Evolutionary conservation across 306 rosid genomes (phyloP).

Genomic region (Cicer yamashitae): DNA sequence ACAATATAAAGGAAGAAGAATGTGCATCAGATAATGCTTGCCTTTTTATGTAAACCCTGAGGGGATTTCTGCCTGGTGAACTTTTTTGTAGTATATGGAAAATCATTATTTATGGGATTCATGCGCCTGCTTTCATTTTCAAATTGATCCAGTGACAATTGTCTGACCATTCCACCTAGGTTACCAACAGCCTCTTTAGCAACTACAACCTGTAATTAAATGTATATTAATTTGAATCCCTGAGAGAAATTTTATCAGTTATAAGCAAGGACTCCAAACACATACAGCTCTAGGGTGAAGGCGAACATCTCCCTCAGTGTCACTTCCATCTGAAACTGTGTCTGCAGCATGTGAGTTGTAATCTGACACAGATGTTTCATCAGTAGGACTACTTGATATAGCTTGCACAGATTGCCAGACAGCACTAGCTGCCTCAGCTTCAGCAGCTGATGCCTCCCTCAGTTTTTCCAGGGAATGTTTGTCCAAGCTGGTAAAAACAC

Average conservation of each 20-base stretch:
- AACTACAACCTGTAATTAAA: constrained; percentile 85
- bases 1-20: constrained; percentile 15
- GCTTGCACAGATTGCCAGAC: constrained; percentile 92
- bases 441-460: constrained; percentile 99
- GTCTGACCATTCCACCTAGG: constrained; percentile 99
- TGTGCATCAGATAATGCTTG: constrained; percentile 44
- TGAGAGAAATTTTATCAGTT: constrained; percentile 28
- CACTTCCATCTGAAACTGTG: constrained; percentile 92
- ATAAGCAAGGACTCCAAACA: constrained; percentile 42
- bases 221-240: constrained; percentile 47
- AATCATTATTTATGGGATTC: constrained; percentile 86
- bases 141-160: constrained; percentile 95
- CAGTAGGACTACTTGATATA: constrained; percentile 64
- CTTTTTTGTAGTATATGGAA: constrained; percentile 74
- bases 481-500: constrained; percentile 69
- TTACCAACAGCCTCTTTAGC: constrained; percentile 97
- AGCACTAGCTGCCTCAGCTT: constrained; percentile 97
- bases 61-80: constrained; percentile 95
- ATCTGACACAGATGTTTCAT: constrained; percentile 83
- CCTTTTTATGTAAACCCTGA: constrained; percentile 98
- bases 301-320: constrained; percentile 92
- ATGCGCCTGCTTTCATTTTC: constrained; percentile 99
- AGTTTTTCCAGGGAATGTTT: constrained; percentile 90
- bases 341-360: constrained; percentile 85
- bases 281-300: constrained; percentile 99